These are phyloP conservation scores for Ilex paraguariensis DNA, from an alignment of 305 asterid species.

Conservation along the genomic window DNA sequence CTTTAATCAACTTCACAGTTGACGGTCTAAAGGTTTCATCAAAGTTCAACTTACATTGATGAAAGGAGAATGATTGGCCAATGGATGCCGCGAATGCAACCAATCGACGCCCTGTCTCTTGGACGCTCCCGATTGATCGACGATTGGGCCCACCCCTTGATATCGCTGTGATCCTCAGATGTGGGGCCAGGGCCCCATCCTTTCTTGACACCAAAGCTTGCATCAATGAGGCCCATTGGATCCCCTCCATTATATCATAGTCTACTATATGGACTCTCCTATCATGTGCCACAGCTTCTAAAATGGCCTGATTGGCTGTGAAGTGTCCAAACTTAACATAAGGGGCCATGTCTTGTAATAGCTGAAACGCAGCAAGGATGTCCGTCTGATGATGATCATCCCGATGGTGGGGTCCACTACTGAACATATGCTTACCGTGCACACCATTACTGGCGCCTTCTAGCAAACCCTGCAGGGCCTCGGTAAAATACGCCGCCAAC, in stretches of 20 bases:
- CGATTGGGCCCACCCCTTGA: not conserved
- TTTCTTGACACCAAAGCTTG: constrained; percentile 2
- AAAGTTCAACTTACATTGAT: constrained; percentile 55
- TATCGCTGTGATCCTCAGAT: not conserved
- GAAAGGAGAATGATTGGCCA: constrained; percentile 32
- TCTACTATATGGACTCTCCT: not conserved
- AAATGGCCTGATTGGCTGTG: not conserved
- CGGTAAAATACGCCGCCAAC: constrained; percentile 62
- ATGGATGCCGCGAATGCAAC: not conserved
- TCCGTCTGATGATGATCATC: constrained; percentile 48
- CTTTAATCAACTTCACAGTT: constrained; percentile 49
- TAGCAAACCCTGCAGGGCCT: constrained; percentile 56
- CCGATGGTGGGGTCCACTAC: constrained; percentile 14
- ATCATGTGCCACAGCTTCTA: not conserved
- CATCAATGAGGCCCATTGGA: constrained; percentile 3
- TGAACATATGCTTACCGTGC: constrained; percentile 1
- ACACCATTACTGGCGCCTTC: constrained; percentile 26
- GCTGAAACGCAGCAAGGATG: constrained; percentile 50
- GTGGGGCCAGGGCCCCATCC: not conserved
- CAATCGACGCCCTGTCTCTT: not conserved
- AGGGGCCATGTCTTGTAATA: constrained; percentile 52
- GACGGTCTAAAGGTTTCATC: constrained; percentile 60
- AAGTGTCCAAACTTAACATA: constrained; percentile 3
- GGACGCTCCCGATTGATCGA: not conserved
- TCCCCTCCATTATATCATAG: constrained; percentile 2